These are phyloP conservation scores for Vickermania spadyakhi DNA, from an alignment of 208 protist genomes.

Conservation along the genomic window DNA sequence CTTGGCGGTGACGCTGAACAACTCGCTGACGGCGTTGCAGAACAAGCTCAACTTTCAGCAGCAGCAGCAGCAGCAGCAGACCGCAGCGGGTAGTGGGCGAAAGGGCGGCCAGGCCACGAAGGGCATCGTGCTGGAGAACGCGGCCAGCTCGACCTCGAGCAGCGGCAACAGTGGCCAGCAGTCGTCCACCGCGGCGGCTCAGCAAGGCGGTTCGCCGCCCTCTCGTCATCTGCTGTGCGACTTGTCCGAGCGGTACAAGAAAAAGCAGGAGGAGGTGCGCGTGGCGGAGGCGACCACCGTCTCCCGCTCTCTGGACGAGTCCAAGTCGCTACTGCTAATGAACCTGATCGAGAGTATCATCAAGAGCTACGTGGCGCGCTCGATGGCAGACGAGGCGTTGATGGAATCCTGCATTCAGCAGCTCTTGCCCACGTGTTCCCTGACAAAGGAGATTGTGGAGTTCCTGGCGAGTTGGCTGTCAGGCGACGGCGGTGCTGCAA, in stretches of 20 bases:
- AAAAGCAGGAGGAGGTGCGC: conserved; percentile 1
- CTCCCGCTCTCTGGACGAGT: conserved; percentile 43
- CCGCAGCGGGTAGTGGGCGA: neutral
- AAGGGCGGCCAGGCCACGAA: neutral
- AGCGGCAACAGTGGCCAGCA: neutral
- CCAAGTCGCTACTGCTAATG: conserved; percentile 48
- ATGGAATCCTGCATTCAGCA: conserved; percentile 41
- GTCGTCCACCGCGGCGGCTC: neutral
- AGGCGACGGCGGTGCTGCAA: conserved; percentile 8
- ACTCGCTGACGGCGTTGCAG: conserved; percentile 1
- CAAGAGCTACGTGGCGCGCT: conserved; percentile 22
- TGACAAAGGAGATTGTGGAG: conserved; percentile 29
- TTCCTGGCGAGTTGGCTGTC: conserved; percentile 46
- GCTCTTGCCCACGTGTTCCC: conserved; percentile 46
- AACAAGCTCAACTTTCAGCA: conserved; percentile 6
- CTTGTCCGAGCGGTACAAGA: neutral
- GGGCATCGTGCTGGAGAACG: neutral
- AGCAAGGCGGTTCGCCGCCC: neutral
- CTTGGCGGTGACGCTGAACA: conserved; percentile 1
- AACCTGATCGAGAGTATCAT: conserved; percentile 61
- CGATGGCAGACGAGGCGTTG: conserved; percentile 43
- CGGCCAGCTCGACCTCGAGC: neutral
- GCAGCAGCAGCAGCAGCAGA: conserved; percentile 4
- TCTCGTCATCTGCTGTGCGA: neutral
- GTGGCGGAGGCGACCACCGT: conserved; percentile 1